Base-by-base conservation (phyloP, 768 basidiomycete genomes). In the Suillus lakei region DNA sequence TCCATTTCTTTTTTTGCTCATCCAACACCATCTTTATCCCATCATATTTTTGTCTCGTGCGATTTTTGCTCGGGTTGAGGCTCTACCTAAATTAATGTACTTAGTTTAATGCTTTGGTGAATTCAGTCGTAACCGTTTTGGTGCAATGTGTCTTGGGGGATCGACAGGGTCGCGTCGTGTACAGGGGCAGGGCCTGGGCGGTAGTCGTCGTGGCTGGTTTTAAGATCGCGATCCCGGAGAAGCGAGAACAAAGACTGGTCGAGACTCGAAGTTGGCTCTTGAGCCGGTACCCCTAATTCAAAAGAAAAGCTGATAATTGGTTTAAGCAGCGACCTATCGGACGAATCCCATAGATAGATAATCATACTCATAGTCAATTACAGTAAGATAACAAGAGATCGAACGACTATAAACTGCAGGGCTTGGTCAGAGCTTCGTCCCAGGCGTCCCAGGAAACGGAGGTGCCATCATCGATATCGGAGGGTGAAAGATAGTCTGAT, bases 381-480 rank as follows among this genome's bases (percentile, higher is more conserved):
- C 34, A 23, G 15, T 59, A 41, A 12, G 58, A 59, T 59, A 28
- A 41, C 26, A 38, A 13, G 38, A 28, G 26, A 59, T 12, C 16
- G 9, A 58, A 38, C 23, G 18, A 10, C 36, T 26, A 21, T 59
- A 28, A 59, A 59, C 38, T 5, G 16, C 50, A 26, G 10, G 12
- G 32, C 43, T 13, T 26, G 16, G 28, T 69, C 55, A 78, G 28
- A 77, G 69, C 66, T 78, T 77, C 28, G 76, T 77, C 36, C 76
- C 76, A 68, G 74, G 72, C 5, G 71, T 64, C 39, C 69, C 73
- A 38, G 72, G 67, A 55, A 78, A 77, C 0, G 76, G 68, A 0
- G 72, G 77, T 4, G 71, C 72, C 72, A 73, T 75, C 63, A 77
- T 77, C 8, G 50, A 50, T 50, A 50, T 50, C 4, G 75, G 75